These are phyloP conservation scores for Backusella westeae DNA, from an alignment of 192 early-diverging fungal species.

Conservation along the genomic window DNA sequence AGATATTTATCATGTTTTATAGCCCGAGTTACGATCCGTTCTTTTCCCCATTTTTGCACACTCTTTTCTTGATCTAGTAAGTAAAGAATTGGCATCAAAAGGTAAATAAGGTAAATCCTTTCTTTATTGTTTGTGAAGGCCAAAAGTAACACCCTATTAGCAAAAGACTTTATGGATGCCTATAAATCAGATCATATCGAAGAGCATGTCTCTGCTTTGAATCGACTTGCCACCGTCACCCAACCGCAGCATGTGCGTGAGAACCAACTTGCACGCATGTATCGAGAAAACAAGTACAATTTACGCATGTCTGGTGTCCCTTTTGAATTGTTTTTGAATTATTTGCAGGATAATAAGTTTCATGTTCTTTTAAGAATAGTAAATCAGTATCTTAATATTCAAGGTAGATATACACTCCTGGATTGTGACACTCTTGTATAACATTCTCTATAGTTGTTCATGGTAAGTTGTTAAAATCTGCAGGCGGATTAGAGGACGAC, in stretches of 20 bases:
- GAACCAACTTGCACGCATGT: slow-evolving; percentile 79
- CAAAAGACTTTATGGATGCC: slow-evolving; percentile 72
- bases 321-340: slow-evolving; percentile 86
- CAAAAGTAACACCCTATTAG: slow-evolving; percentile 31
- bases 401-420: slow-evolving; percentile 9
- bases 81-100: slow-evolving; percentile 47
- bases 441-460: slow-evolving; percentile 22
- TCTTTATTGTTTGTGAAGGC: no score
- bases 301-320: slow-evolving; percentile 86
- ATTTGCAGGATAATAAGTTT: slow-evolving; percentile 90
- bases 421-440: no score
- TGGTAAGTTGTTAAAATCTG: slow-evolving; percentile 35
- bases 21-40: slow-evolving; percentile 81
- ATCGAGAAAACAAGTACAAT: slow-evolving; percentile 80
- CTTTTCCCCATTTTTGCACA: slow-evolving; percentile 93
- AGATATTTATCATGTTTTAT: background rate
- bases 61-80: slow-evolving; percentile 84
- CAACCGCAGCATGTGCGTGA: slow-evolving; percentile 72
- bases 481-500: slow-evolving; percentile 53
- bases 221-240: slow-evolving; percentile 65
- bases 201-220: slow-evolving; percentile 70
- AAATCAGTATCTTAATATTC: slow-evolving; percentile 89
- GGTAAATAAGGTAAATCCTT: slow-evolving; percentile 34
- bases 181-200: slow-evolving; percentile 78
- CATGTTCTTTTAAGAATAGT: slow-evolving; percentile 86